phyloP scores from a whole-genome alignment of 164 flowering plant species.

The Chimonanthus salicifolius region DNA sequence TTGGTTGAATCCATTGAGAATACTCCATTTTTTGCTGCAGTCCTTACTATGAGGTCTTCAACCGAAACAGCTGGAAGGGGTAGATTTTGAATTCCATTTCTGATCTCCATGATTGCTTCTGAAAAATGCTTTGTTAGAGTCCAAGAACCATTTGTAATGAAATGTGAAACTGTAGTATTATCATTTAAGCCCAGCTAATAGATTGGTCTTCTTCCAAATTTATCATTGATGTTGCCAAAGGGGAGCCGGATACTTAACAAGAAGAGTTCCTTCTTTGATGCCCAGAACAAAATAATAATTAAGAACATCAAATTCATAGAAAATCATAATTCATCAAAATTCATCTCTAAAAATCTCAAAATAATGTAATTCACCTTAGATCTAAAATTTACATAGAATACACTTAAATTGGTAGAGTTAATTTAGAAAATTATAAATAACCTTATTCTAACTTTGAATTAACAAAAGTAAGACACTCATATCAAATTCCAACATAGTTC shows the following conservation, averaged over 20 bases:
- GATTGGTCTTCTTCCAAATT: background rate
- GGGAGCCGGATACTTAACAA: background rate
- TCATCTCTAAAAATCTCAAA: too few species aligned
- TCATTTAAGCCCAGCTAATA: background rate
- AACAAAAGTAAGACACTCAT: too few species aligned
- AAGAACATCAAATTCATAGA: too few species aligned
- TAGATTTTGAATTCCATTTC: too few species aligned
- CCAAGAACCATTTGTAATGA: background rate
- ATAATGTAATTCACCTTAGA: too few species aligned
- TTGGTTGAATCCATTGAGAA: background rate
- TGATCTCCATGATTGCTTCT: too few species aligned
- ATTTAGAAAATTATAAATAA: too few species aligned
- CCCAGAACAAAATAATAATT: background rate
- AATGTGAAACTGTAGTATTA: background rate
- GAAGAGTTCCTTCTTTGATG: background rate
- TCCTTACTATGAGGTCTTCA: background rate
- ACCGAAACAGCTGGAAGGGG: background rate
- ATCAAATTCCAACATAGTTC: too few species aligned
- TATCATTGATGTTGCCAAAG: background rate
- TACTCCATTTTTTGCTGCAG: background rate
- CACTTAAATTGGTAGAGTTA: too few species aligned
- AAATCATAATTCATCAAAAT: too few species aligned
- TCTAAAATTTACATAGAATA: too few species aligned
- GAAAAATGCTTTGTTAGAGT: background rate
- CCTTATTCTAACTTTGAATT: too few species aligned